Base-by-base conservation (phyloP, 805 yeast species). In the Dipodascus albidus region DNA sequence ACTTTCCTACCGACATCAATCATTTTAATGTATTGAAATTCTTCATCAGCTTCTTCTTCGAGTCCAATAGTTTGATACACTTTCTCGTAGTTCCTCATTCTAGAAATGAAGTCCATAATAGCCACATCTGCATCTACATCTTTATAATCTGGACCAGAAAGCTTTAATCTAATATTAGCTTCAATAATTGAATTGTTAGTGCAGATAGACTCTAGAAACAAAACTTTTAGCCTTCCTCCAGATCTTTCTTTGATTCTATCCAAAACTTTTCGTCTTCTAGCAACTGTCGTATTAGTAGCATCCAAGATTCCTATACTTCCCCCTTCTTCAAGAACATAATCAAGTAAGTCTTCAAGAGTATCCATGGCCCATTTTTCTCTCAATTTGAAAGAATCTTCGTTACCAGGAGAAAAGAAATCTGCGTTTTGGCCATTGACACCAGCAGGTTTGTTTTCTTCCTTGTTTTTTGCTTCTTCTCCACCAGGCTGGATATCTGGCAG, bases 351-450 rank as follows among this genome's bases (percentile, higher is more conserved):
- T 56, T 88, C 91, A 54, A 91, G 70, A 0, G 99, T 91, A 58
- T 91, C 96, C 81, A 85, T 82, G 0, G 99, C 99, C 98, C 98
- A 93, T 66, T 85, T 79, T 63, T 91, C 97, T 56, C 98, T 78
- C 48, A 88, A 71, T 31, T 75, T 72, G 2, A 79, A 79, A 17
- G 84, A 80, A 14, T 78, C 71, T 44, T 73, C 68, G 66, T 93
- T 88, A 52, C 79, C 81, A 0, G 98, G 97, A 33, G 83, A 78
- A 70, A 91, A 91, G 64, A 91, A 91, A 54, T 78, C 83, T 1
- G 97, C 96, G 54, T 79, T 79, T 60, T 91, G 97, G 8, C 49
- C 38, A 41, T 23, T 19, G 4, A 14, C 20, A 38, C 38, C 15
- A 15, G 14, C n/a, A n/a, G n/a, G n/a, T n/a, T n/a, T n/a, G n/a